phyloP scores from a whole-genome alignment of 202 grass and related monocot species.

The Eragrostis tef region DNA sequence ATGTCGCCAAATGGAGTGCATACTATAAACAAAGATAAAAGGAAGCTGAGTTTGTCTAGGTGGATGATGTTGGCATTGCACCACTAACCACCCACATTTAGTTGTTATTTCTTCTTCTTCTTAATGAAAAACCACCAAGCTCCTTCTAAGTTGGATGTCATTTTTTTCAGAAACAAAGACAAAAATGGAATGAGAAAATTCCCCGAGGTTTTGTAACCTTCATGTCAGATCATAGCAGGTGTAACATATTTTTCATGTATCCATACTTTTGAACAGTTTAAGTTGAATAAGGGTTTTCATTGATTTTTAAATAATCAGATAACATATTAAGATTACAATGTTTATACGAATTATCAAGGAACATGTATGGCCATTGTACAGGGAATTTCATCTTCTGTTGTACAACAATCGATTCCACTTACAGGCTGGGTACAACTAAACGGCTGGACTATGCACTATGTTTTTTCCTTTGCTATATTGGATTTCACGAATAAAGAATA shows the following conservation, averaged over 20 bases:
- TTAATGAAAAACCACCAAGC: no score
- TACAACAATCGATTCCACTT: conserved; percentile 46
- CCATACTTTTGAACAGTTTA: not conserved
- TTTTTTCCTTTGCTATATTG: conserved; percentile 46
- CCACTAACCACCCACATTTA: no score
- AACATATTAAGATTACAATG: conserved; percentile 28
- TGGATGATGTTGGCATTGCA: no score
- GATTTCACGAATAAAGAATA: conserved; percentile 44
- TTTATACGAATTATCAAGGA: conserved; percentile 29
- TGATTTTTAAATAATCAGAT: conserved; percentile 33
- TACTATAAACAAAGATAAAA: no score
- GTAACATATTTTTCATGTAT: not conserved
- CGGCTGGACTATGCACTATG: conserved; percentile 34
- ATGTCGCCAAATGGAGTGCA: no score
- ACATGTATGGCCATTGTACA: conserved; percentile 42
- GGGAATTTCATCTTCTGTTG: conserved; percentile 26
- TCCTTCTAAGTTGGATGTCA: no score
- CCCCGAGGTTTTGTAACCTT: not conserved
- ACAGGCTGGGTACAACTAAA: conserved; percentile 51
- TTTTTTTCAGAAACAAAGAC: not conserved
- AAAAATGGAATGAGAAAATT: not conserved
- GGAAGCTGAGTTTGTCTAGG: no score
- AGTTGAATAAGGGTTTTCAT: not conserved
- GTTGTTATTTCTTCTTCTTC: no score
- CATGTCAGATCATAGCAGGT: conserved; percentile 14